Base-by-base conservation (phyloP, 2,329 filamentous ascomycete species). In the Botryotinia narcissicola region DNA sequence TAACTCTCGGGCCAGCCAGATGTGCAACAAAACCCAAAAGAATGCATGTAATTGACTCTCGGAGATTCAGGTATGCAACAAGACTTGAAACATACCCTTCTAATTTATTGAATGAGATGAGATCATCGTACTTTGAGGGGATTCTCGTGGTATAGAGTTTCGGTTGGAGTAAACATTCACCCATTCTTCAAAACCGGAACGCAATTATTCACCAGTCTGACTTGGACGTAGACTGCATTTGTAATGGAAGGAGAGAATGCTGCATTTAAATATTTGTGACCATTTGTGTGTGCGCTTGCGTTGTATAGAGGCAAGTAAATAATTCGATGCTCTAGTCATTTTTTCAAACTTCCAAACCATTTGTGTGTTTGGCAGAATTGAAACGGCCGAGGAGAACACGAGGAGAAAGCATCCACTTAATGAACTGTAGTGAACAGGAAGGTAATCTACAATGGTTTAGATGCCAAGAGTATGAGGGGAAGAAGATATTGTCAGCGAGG, bases 41-140 rank as follows among this genome's bases (percentile, higher is more conserved):
- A 6, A 22, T 42, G 40, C 40, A 42, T 42, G 10, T 14, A 5
- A n/a, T 35, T 35, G 5, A 22, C 22, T 51, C 10, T 14, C 22
- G 0, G 22, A 12, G n/a, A 48, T 16, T 37, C 32, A 37, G 10
- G 25, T 14, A 14, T 40, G 22, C 60, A 62, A 62, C 22, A 18
- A 4, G n/a, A 57, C 6, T 4, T 29, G 14, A 18, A 62, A 4
- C 9, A 0, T 4, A 2, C 25, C 12, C 9, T 1, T 25, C 4
- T n/a, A n/a, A 18, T 14, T 2, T 37, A 1, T 8, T 18, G 22
- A 40, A 40, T 5, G 60, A 62, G 6, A 61, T 18, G n/a, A 57
- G 6, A 35, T 5, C 12, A 40, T n/a, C 4, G 22, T n/a, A 40
- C 35, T 25, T 25, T 61, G 35, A 61, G 3, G 25, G 10, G 9